Conservation (phyloP, 2,329 filamentous ascomycete genomes). For the Trichophyton rubrum region DNA sequence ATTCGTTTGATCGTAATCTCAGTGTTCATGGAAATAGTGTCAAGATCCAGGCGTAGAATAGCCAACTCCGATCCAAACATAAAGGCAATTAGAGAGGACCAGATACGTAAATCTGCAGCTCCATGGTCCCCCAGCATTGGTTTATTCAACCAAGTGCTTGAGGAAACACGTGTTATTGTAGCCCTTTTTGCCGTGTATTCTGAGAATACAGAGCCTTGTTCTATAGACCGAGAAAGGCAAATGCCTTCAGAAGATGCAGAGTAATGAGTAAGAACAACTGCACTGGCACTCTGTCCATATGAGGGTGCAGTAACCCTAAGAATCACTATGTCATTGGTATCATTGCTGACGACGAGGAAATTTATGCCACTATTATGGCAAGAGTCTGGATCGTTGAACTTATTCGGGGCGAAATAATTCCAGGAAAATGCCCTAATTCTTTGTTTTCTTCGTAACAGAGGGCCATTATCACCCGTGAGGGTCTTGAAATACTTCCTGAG, state of each 20-base stretch:
- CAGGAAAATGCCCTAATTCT: conserved; percentile 33
- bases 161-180: conserved; percentile 20
- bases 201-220: conserved; percentile 22
- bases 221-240: conserved; percentile 12
- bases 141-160: conserved; percentile 23
- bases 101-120: background rate
- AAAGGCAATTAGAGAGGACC: conserved; percentile 15
- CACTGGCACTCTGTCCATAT: conserved; percentile 12
- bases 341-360: conserved; percentile 27
- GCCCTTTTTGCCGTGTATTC: conserved; percentile 17
- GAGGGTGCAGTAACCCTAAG: conserved; percentile 16
- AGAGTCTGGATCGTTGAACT: background rate
- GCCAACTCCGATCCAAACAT: conserved; percentile 21
- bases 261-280: conserved; percentile 19
- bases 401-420: conserved; percentile 19
- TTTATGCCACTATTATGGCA: conserved; percentile 22
- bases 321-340: conserved; percentile 27
- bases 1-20: background rate
- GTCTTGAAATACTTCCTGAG: conserved; percentile 31
- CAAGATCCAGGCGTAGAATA: background rate
- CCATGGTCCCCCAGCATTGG: background rate
- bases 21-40: background rate
- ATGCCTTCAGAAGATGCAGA: conserved; percentile 11
- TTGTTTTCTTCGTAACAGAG: conserved; percentile 18
- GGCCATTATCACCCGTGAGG: conserved; percentile 14